phyloP scores from a whole-genome alignment of 2,329 filamentous ascomycete genomes.

The Corynespora cassiicola region DNA sequence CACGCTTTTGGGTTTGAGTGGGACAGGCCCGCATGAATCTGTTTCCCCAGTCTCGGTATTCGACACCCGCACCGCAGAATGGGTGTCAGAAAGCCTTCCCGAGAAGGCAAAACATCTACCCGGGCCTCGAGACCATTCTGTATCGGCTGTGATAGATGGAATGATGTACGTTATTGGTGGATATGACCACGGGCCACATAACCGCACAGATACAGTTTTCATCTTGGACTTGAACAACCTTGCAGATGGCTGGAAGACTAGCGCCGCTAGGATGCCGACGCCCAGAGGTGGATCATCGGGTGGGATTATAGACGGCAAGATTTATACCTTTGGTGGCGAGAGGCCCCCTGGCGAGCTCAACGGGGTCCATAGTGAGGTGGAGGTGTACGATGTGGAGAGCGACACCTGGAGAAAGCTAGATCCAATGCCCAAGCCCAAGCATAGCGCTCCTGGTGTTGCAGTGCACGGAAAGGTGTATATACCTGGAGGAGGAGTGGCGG shows the following conservation, averaged over 20 bases:
- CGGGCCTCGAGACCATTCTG: conserved; percentile 29
- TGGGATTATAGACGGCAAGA: conserved; percentile 4
- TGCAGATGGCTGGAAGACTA: conserved; percentile 1
- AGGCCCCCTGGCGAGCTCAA: conserved; percentile 5
- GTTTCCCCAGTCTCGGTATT: conserved; percentile 23
- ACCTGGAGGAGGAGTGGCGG: conserved; percentile 13
- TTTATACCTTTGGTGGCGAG: conserved; percentile 18
- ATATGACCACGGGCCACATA: conserved; percentile 15
- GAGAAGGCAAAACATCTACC: conserved; percentile 21
- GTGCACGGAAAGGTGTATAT: conserved; percentile 12
- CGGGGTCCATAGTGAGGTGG: conserved; percentile 9
- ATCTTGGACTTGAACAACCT: conserved; percentile 6
- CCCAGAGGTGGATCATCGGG: conserved; percentile 8
- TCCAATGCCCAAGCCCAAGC: conserved; percentile 12
- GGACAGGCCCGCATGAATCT: conserved; percentile 12
- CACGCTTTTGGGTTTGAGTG: conserved; percentile 10
- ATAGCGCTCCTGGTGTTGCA: conserved; percentile 9
- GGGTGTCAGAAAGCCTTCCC: conserved; percentile 17
- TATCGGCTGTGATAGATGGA: conserved; percentile 23
- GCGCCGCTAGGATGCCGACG: conserved; percentile 8
- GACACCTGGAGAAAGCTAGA: conserved; percentile 3
- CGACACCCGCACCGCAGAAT: conserved; percentile 15
- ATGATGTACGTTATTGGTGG: conserved; percentile 37
- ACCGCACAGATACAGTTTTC: conserved; percentile 15
- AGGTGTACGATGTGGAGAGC: conserved; percentile 9